Evolutionary conservation across 805 yeast genomes (phyloP).

Genomic region (Komagataella kurtzmanii): DNA sequence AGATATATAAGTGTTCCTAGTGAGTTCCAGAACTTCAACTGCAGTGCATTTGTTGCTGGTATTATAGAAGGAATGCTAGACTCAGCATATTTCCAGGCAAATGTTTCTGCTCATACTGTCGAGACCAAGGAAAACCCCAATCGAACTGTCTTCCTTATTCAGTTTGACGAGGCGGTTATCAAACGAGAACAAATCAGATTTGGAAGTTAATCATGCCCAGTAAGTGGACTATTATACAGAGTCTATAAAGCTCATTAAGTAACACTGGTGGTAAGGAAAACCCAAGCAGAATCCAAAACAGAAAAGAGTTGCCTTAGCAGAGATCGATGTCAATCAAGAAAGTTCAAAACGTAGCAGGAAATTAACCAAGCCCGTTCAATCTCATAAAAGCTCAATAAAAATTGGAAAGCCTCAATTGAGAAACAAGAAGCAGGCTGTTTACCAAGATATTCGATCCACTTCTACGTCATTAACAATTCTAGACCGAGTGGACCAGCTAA

Average conservation of each 20-base stretch:
- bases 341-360: background rate
- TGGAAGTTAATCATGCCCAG: conserved; percentile 6
- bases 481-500: background rate
- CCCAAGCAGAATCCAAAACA: background rate
- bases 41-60: conserved; percentile 79
- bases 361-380: background rate
- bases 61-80: conserved; percentile 74
- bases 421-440: background rate
- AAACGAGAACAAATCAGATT: conserved; percentile 38
- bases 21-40: conserved; percentile 65
- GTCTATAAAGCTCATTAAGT: background rate
- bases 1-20: conserved; percentile 66
- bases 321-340: background rate
- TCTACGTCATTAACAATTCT: background rate
- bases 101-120: conserved; percentile 73
- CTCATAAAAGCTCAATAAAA: background rate
- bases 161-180: conserved; percentile 47
- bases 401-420: background rate
- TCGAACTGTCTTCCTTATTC: conserved; percentile 65
- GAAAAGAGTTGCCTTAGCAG: background rate
- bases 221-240: background rate
- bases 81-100: conserved; percentile 56
- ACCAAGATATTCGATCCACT: background rate
- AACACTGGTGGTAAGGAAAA: background rate
- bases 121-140: conserved; percentile 44